These are phyloP conservation scores for Jatropha podagrica DNA, from an alignment of 441 rosid species.

Conservation along the genomic window DNA sequence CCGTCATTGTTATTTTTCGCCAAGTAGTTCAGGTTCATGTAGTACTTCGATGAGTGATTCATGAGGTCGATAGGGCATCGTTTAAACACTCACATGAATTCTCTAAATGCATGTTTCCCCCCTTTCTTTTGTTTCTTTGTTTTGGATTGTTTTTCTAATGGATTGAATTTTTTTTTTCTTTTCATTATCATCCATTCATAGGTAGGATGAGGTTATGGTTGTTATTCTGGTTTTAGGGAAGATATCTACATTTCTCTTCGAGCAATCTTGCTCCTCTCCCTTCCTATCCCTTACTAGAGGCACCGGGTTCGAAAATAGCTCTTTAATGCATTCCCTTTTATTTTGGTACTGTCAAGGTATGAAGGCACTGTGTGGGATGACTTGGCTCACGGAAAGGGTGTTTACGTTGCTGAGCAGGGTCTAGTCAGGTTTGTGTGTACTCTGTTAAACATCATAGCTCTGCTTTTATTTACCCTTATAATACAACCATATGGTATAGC, in stretches of 20 bases:
- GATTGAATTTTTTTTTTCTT: slow-evolving; percentile 1
- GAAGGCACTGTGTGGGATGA: slow-evolving; percentile 97
- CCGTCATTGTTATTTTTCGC: neutral
- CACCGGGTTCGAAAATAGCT: neutral
- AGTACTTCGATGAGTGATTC: neutral
- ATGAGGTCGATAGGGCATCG: neutral
- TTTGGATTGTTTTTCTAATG: neutral
- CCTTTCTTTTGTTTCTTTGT: neutral
- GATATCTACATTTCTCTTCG: too few species aligned
- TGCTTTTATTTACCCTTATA: neutral
- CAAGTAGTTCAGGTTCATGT: neutral
- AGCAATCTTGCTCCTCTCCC: too few species aligned
- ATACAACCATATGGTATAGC: neutral
- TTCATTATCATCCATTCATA: neutral
- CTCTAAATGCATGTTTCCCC: neutral
- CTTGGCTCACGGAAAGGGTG: slow-evolving; percentile 94
- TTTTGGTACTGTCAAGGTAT: slow-evolving; percentile 47
- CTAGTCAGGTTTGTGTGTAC: slow-evolving; percentile 58
- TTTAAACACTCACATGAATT: neutral
- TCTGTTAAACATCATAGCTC: neutral
- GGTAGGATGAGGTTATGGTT: neutral
- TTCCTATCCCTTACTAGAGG: neutral
- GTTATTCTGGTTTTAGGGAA: neutral
- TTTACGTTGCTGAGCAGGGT: slow-evolving; percentile 71
- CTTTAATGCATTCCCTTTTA: neutral